Conservation (phyloP, 805 yeast genomes). For the Hanseniaspora vineae region DNA sequence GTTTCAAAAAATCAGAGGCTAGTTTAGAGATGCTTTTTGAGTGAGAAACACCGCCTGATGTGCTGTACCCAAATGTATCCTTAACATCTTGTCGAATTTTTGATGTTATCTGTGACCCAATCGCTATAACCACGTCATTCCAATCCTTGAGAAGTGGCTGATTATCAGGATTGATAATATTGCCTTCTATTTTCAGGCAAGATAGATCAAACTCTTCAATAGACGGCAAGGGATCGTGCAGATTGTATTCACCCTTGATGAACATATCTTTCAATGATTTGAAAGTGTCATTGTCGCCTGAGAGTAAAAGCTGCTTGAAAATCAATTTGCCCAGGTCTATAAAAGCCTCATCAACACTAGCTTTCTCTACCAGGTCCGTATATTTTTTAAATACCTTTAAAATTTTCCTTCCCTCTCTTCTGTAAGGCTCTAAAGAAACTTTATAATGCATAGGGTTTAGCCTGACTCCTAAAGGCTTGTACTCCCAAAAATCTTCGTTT, state of each 20-base stretch:
- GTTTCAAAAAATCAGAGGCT: conserved; percentile 77
- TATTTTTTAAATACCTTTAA: conserved; percentile 45
- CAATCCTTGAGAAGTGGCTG: conserved; percentile 35
- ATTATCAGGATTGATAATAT: conserved; percentile 10
- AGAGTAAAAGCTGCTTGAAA: conserved; percentile 26
- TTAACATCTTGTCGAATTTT: conserved; percentile 42
- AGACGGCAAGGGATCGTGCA: conserved; percentile 16
- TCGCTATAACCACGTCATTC: conserved; percentile 64
- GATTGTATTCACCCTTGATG: conserved; percentile 13
- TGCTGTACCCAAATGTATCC: conserved; percentile 57
- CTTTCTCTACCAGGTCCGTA: conserved; percentile 74
- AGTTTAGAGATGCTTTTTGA: conserved; percentile 73
- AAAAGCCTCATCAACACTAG: conserved; percentile 90
- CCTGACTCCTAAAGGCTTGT: conserved; percentile 33
- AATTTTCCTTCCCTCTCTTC: conserved; percentile 76
- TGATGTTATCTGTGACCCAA: conserved; percentile 51
- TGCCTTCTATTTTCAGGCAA: conserved; percentile 12
- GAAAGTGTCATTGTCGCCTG: conserved; percentile 8
- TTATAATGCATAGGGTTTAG: conserved; percentile 47
- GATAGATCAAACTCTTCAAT: conserved; percentile 10
- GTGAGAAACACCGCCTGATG: conserved; percentile 78
- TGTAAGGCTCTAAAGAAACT: conserved; percentile 82
- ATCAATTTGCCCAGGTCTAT: conserved; percentile 68
- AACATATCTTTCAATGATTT: conserved; percentile 12
- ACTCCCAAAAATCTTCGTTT: conserved; percentile 78